Conservation (phyloP, 2,329 filamentous ascomycete species). For the Fusarium phyllophilum region DNA sequence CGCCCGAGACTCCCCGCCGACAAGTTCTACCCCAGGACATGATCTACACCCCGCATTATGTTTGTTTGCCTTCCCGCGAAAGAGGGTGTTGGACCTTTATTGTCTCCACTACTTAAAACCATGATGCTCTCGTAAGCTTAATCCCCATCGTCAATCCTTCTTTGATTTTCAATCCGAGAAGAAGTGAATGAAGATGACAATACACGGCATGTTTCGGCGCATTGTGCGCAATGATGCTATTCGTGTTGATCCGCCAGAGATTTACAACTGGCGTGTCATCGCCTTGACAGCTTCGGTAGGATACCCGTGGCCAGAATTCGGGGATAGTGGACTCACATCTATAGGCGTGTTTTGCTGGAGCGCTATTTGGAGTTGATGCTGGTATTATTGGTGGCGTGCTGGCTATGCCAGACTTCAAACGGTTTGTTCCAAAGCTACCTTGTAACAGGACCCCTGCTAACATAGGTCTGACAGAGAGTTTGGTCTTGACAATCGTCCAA, state of each 20-base stretch:
- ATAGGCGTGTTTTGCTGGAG: conserved; percentile 36
- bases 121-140: conserved; percentile 7
- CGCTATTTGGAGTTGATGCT: conserved; percentile 42
- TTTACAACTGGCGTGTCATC: conserved; percentile 77
- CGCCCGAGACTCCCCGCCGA: conserved; percentile 20
- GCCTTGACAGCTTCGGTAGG: conserved; percentile 65
- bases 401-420: conserved; percentile 42
- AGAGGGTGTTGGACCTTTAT: not conserved
- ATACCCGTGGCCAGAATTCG: fast-evolving
- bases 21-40: conserved; percentile 2
- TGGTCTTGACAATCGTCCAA: conserved; percentile 29
- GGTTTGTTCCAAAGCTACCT: not conserved
- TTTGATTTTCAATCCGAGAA: too few relatives aligned
- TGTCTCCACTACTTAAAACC: conserved; percentile 34
- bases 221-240: conserved; percentile 70
- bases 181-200: conserved; percentile 23
- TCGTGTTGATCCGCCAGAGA: conserved; percentile 71
- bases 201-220: conserved; percentile 39
- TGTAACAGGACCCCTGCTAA: fast-evolving
- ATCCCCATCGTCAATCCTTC: not conserved
- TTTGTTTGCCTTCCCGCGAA: not conserved
- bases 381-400: conserved; percentile 46
- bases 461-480: conserved; percentile 20
- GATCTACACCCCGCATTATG: conserved; percentile 9
- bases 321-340: not conserved